Evolutionary conservation across 2,329 filamentous ascomycete genomes (phyloP), one percentile per base, ranked within the genome.

Genomic region (Myriosclerotinia scirpicola): DNA sequence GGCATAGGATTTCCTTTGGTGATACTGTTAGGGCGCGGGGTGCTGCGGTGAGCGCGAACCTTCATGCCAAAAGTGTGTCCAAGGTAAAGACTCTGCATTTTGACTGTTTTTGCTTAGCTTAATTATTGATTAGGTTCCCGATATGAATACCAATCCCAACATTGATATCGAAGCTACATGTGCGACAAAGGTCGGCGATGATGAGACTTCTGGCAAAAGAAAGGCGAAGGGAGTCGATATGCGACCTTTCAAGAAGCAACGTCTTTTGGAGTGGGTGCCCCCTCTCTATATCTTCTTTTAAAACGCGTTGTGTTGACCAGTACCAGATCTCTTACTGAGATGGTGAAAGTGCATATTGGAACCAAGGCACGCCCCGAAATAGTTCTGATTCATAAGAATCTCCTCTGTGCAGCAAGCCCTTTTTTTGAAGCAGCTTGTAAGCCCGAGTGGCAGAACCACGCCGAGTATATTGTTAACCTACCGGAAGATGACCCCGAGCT

Each of bases 391-490:
- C 68, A 71, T 17, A 65, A 70, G 54, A 58, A 67, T 4, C 8
- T 69, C 2, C 66, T 73, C 9, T 68, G 66, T 58, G 54, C 65
- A 0, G 54, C 64, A 17, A 70, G 68, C 34, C 50, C 54, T 14
- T 59, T 68, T 26, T 69, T 69, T 53, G 44, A 69, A 38, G 61
- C 65, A 17, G 55, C 46, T 26, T 69, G 56, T 54, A 69, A 71
- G 48, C 64, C 65, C 1, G 56, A 52, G 36, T 68, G 66, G 56
- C 65, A 60, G 58, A 58, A 5, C n/a, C 15, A 7, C 40, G 66
- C 26, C 30, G 63, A 22, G 46, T 44, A 3, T 14, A 50, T 46
- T 5, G 62, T 71, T 30, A 50, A 38, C 7, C 42, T 72, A 14
- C 40, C 62, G 1, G 62, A 64, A 9, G 52, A 56, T 22, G 17